These are phyloP conservation scores for Aurinia saxatilis DNA, from an alignment of 345 rosid species.

Conservation along the genomic window DNA sequence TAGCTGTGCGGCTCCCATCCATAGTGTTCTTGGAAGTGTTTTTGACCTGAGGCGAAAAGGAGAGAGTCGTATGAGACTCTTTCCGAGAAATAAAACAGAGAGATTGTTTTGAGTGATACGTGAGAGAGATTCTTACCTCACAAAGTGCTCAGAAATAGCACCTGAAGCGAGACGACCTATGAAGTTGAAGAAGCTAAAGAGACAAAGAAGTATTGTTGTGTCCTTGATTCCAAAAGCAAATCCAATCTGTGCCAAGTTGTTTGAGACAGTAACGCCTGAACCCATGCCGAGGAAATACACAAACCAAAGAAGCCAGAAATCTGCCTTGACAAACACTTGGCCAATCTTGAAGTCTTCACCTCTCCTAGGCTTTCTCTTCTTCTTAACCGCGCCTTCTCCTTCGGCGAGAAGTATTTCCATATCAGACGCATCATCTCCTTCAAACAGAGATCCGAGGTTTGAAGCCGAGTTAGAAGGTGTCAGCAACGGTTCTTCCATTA, in stretches of 20 bases:
- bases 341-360: constrained; percentile 79
- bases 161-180: constrained; percentile 83
- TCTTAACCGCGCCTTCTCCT: constrained; percentile 78
- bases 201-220: constrained; percentile 60
- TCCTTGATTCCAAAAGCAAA: constrained; percentile 61
- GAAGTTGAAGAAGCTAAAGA: constrained; percentile 86
- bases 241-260: constrained; percentile 95
- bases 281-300: constrained; percentile 84
- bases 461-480: constrained; percentile 65
- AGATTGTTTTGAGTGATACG: background rate
- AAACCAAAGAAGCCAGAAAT: constrained; percentile 97
- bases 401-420: constrained; percentile 59
- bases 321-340: constrained; percentile 82
- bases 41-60: constrained; percentile 33
- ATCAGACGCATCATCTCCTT: constrained; percentile 44
- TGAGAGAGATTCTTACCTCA: constrained; percentile 44
- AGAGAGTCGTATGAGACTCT: constrained; percentile 5
- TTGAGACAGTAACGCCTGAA: constrained; percentile 80
- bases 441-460: constrained; percentile 51
- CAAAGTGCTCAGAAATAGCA: constrained; percentile 82
- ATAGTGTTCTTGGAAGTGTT: constrained; percentile 67
- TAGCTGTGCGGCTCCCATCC: constrained; percentile 70
- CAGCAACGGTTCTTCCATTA: constrained; percentile 48
- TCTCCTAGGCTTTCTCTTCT: constrained; percentile 68
- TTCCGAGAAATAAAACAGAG: background rate